Base-by-base conservation (phyloP, 306 rosid genomes). In the Prunus armeniaca region DNA sequence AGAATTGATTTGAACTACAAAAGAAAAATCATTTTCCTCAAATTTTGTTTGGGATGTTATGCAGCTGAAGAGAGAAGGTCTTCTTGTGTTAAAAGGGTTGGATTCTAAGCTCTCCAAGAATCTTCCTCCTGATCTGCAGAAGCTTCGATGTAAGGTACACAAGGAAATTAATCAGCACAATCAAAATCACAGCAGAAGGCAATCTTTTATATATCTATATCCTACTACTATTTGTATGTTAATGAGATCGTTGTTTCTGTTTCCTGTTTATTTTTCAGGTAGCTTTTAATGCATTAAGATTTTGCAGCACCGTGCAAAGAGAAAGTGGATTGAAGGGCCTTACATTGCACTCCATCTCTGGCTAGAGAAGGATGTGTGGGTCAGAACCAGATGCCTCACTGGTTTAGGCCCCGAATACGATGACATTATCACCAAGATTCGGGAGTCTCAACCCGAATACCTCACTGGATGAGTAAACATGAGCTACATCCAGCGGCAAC, bases 241-340 rank as follows among this genome's bases (percentile, higher is more conserved):
- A 6, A 52, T 19, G 62, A 18, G 32, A 27, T 20, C 3, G 18
- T 45, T 47, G 64, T 19, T 43, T 17, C 3, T 2, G 45, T 41
- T 47, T 50, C 47, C 11, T 25, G 57, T 12, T 20, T 20, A 46
- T n/a, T 15, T 60, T 51, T n/a, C 67, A 86, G 91, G 89, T 88
- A 27, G 88, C 88, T 12, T 88, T 88, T 69, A 87, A 88, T 79
- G 89, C 92, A 28, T 71, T 88, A 22, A 81, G 81, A 75, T 83
- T 83, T 77, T 56, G 79, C 89, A 69, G 78, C 85, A 11, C 88
- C 85, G 17, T 14, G 86, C 85, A 7, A 81, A 69, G 71, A 84
- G 89, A 82, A 30, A 79, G 88, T 86, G 92, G 90, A 88, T 86
- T 61, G 90, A 88, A 70, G 89, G 92, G 25, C 90, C 88, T 10